Base-by-base conservation (phyloP, 768 basidiomycete species). In the Boletus pseudopeckii region DNA sequence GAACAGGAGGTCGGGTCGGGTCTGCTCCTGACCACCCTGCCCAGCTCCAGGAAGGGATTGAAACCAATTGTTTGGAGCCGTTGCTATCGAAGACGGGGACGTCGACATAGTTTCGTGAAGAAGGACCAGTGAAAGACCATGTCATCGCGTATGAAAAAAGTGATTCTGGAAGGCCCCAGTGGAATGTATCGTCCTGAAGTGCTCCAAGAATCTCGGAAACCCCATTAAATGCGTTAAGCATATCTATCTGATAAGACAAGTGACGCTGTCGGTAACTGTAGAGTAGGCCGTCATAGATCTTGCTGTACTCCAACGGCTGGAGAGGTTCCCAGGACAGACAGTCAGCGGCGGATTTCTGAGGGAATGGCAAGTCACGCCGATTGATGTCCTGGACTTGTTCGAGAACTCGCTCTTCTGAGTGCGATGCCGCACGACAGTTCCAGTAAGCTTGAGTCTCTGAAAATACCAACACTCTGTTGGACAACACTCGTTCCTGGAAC, bases 21-120 rank as follows among this genome's bases (percentile, higher is more conserved):
- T 51, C 28, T 33, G 36, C 15, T 15, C 42, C 50, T 24, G 53
- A 60, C 53, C 53, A 54, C 7, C 52, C 53, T 1, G 42, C 37
- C 57, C 61, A 62, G 32, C 61, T 62, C 61, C 61, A 62, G 6
- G 61, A 63, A 33, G 61, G 61, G 2, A 62, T 33, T 3, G 51
- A 39, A 1, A 56, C 32, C 43, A 43, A 45, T n/a, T 54, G 13
- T 37, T 42, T 44, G 2, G 54, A 41, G 10, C 59, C 60, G 1
- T 61, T 20, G 18, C 6, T 24, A 5, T 45, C 18, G n/a, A 61
- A 48, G 41, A 53, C 11, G 10, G 60, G 49, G 17, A 55, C 39
- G 1, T 39, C 8, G 5, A 50, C 28, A 4, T 37, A 0, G 33
- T 59, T 62, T 20, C 54, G 52, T 24, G 32, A 1, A 11, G 39